Base-by-base conservation (phyloP, 352 stramenopile species). In the Peronospora farinosa region DNA sequence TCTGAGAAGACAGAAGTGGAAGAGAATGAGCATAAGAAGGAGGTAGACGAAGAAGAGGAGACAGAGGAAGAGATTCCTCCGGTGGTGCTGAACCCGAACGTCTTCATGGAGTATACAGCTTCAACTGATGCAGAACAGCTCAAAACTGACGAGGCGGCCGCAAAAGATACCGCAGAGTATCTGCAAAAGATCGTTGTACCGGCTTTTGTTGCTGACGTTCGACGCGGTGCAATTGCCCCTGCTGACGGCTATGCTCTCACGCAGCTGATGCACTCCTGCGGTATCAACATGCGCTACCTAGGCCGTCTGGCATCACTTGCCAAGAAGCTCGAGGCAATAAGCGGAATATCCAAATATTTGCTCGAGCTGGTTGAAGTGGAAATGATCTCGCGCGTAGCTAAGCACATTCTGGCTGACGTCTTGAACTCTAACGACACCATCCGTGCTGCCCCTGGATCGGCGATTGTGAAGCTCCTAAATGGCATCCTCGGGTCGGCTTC, bases 271-370 rank as follows among this genome's bases (percentile, higher is more conserved):
- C 95, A 98, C 67, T 86, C 86, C 53, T 87, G 79, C 61, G 95
- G 95, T 42, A 96, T 98, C 40, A 98, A 98, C 63, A 97, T 97
- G 80, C 85, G 95, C 42, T 98, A 98, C 67, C 66, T 98, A 16
- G 95, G 95, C 25, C 74, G 84, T 49, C 51, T 98, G 10, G 95
- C 93, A 16, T 80, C 78, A 47, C 72, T 97, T 23, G 78, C 84
- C 27, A 83, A 83, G 59, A 83, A 91, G 28, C 76, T 97, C 35
- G 94, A 98, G 65, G 47, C 63, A 3, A 74, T 92, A 47, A 68
- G 78, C 31, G 76, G 69, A 17, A 85, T 98, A 65, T 94, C 93
- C 19, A 84, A 95, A 63, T 97, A 90, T 60, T 90, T 97, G 59
- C 65, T 97, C 13, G 93, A 98, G 63, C 59, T 98, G 6, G 67